Conservation (phyloP, 116 monocot species). For the Phalaenopsis hybrid region DNA sequence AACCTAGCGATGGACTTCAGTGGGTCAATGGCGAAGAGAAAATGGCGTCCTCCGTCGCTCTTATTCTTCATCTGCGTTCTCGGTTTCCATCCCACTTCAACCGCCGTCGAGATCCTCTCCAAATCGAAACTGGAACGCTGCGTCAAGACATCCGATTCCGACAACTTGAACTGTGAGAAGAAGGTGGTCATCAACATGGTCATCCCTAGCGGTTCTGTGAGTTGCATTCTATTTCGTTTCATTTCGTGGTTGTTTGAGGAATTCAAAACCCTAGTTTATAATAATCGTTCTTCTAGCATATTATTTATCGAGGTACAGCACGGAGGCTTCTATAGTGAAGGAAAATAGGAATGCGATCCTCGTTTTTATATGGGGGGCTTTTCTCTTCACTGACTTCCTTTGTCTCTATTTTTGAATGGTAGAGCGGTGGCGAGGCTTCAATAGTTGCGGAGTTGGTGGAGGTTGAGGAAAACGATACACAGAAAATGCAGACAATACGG, state of each 20-base stretch:
- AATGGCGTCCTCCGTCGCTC: background rate
- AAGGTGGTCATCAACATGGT: constrained; percentile 86
- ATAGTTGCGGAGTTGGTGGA: constrained; percentile 74
- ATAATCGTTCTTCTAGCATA: background rate
- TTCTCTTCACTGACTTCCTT: background rate
- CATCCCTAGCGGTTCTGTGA: constrained; percentile 88
- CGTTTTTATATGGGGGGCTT: background rate
- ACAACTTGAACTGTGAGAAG: constrained; percentile 48
- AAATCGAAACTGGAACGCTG: constrained; percentile 70
- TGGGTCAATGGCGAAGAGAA: background rate
- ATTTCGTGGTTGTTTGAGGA: background rate
- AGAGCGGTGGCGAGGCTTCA: constrained; percentile 92
- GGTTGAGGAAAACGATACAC: constrained; percentile 68
- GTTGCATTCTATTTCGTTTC: background rate
- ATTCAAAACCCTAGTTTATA: background rate
- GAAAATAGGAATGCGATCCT: background rate
- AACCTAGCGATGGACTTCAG: background rate
- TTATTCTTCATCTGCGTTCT: constrained; percentile 14
- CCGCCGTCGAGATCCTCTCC: constrained; percentile 52
- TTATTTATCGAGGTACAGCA: too few species aligned
- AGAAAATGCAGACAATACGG: constrained; percentile 64
- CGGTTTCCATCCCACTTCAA: background rate
- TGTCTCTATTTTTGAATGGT: constrained; percentile 4
- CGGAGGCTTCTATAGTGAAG: background rate
- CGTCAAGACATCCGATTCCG: constrained; percentile 37